phyloP scores from a whole-genome alignment of 2,329 filamentous ascomycete species.

The Aspergillus aculeatinus region DNA sequence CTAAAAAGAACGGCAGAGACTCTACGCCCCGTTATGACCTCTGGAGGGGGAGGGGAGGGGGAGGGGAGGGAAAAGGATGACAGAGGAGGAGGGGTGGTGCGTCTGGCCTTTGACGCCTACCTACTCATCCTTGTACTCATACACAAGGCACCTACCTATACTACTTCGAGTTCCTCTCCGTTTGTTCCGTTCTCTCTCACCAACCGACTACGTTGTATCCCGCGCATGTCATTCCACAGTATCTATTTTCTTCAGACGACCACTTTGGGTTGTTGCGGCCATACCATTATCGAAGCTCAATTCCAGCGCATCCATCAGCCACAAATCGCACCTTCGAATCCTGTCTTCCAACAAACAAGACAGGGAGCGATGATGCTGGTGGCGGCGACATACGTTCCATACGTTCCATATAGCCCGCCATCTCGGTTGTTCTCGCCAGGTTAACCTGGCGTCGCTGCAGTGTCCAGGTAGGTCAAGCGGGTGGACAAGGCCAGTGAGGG shows the following conservation, averaged over 20 bases:
- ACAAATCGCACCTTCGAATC: background rate
- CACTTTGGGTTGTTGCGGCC: no score
- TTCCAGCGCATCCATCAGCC: conserved; percentile 3
- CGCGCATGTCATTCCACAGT: background rate
- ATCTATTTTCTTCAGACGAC: no score
- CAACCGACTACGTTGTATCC: background rate
- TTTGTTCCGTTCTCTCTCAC: background rate
- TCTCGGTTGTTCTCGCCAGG: conserved; percentile 1
- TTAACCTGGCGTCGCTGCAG: conserved; percentile 11
- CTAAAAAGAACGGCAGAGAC: background rate
- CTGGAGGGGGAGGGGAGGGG: background rate
- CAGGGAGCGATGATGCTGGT: conserved; percentile 4
- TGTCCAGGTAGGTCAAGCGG: conserved; percentile 9
- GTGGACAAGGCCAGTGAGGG: conserved; percentile 10
- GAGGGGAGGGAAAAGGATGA: no score
- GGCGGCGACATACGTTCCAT: conserved; percentile 8
- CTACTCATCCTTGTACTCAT: background rate
- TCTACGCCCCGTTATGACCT: background rate
- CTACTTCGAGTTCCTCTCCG: background rate
- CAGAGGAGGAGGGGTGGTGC: background rate
- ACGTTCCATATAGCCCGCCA: conserved; percentile 4
- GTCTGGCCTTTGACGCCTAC: background rate
- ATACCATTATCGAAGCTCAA: background rate
- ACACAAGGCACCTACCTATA: background rate
- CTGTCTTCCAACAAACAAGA: background rate